Evolutionary conservation across 163 green algal genomes (phyloP), one percentile per base, ranked within the genome.

Genomic region (Coccomyxa subellipsoidea): DNA sequence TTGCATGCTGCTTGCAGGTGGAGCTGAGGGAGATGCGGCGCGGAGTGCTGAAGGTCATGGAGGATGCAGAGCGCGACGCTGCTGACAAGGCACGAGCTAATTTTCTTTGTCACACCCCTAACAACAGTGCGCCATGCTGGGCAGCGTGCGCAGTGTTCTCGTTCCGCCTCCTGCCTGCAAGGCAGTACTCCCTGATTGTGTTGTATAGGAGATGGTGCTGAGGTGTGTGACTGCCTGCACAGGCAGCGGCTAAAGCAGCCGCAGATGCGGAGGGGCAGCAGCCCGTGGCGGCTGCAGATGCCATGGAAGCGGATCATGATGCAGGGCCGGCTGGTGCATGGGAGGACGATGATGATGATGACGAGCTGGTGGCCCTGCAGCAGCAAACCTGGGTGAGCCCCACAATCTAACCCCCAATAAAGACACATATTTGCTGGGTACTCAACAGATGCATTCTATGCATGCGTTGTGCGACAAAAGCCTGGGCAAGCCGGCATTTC

Each of bases 321-420:
- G 47, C 53, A 32, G 77, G 77, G 29, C 38, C 78, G 47, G 77
- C 35, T 66, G n/a, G 32, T 32, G 38, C 23, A 6, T 78, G 38
- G 34, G 70, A 54, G 21, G 81, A 87, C 25, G 81, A 87, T 25
- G 81, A 82, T 10, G 81, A 87, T 38, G 85, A 89, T 70, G 87
- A 90, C 32, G 84, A 87, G 69, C 71, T 91, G 59, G 25, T 90
- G 53, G 78, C 77, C 2, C 66, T 85, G 81, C 81, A 85, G 39
- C 40, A 69, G 34, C 72, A 85, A 36, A 35, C 47, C 35, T 81
- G 78, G 81, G 81, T 85, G 73, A 38, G 37, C n/a, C 10, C 37
- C 34, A 82, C 66, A 27, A 40, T 54, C 15, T 31, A 29, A 54
- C 70, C 75, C 7, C n/a, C 25, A 66, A 66, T 34, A 40, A n/a